A percentile compares a stretch with the other conserved stretches of the same genome.
These are phyloP conservation scores for Suhomyces tanzawaensis DNA, from an alignment of 805 yeast genomes.

Conservation along the genomic window DNA sequence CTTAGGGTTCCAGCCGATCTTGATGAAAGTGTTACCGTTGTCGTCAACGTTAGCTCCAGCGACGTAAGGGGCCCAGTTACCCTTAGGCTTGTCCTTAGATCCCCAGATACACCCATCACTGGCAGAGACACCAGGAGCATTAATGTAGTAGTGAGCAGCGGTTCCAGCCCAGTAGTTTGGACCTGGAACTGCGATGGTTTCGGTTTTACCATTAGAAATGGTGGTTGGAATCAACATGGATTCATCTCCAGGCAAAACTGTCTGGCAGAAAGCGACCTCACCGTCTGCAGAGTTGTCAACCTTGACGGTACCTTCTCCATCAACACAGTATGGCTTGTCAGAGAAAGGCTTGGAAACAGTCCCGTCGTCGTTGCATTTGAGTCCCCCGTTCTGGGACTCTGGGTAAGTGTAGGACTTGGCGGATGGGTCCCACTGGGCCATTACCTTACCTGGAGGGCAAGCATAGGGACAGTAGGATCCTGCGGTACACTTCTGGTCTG, in stretches of 20 bases:
- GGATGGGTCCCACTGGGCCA: slow-evolving; percentile 84
- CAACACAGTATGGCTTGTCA: slow-evolving; percentile 61
- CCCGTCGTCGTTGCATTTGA: slow-evolving; percentile 73
- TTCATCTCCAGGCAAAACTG: slow-evolving; percentile 91
- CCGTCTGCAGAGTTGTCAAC: slow-evolving; percentile 56
- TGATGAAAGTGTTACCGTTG: slow-evolving; percentile 69
- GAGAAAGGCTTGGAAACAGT: slow-evolving; percentile 59
- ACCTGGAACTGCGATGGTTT: slow-evolving; percentile 78
- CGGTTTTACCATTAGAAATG: slow-evolving; percentile 47
- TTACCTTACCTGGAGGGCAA: slow-evolving; percentile 81
- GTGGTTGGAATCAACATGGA: slow-evolving; percentile 89
- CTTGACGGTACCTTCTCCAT: slow-evolving; percentile 73
- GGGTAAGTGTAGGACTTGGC: slow-evolving; percentile 77
- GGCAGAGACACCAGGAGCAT: slow-evolving; percentile 77
- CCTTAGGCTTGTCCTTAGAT: slow-evolving; percentile 58
- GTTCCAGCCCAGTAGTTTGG: slow-evolving; percentile 81
- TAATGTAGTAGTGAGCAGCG: slow-evolving; percentile 82
- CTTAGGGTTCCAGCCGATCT: slow-evolving; percentile 89
- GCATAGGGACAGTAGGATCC: slow-evolving; percentile 92
- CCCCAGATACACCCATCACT: slow-evolving; percentile 88
- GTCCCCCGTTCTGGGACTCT: slow-evolving; percentile 77
- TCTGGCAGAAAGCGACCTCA: slow-evolving; percentile 84
- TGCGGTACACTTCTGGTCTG: slow-evolving; percentile 66
- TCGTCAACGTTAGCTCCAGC: slow-evolving; percentile 85
- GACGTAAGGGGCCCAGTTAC: slow-evolving; percentile 93